Evolutionary conservation across 2,329 filamentous ascomycete genomes (phyloP), one percentile per base, ranked within the genome.

Genomic region (Paraphaeosphaeria minitans): DNA sequence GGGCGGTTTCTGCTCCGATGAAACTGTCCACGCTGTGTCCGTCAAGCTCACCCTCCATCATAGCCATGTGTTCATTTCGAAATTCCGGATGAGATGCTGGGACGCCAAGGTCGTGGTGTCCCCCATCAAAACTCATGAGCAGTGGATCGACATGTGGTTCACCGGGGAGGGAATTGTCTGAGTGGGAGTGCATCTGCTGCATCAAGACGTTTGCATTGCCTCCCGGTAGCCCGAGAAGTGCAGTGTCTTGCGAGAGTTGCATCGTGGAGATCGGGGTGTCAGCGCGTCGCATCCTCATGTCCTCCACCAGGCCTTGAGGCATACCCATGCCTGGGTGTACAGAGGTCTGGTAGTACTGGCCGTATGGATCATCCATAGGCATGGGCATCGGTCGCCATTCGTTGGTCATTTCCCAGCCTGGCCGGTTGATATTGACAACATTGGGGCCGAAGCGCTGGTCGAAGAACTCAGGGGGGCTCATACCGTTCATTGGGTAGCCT

Each of bases 331-430:
- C 77, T 19, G 79, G 79, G 48, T 81, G 80, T 41, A 82, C 69
- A 3, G 76, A 75, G n/a, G 78, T 77, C 57, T 85, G 81, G 63
- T 83, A 82, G 68, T 84, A 85, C 47, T 84, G 81, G 33, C 80
- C 78, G 56, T 79, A 78, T 50, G 78, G 66, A 43, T 81, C 78
- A 19, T 75, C 75, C 64, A 83, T 80, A 33, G 79, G 78, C 58
- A 78, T 72, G 21, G 83, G 81, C 54, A 81, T 68, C 4, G 79
- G 77, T 56, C 79, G 77, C 24, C 82, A 81, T 42, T 84, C 83
- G 65, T 85, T 84, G 41, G 75, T 79, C 51, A 79, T 77, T 51
- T 84, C 80, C 78, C 84, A 87, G 1, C 80, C 79, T 2, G 82
- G 82, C 60, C 74, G 77, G 47, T 76, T 77, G 52, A 80, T 79